phyloP scores from a whole-genome alignment of 768 basidiomycete species.

The Boletus sensibilis region DNA sequence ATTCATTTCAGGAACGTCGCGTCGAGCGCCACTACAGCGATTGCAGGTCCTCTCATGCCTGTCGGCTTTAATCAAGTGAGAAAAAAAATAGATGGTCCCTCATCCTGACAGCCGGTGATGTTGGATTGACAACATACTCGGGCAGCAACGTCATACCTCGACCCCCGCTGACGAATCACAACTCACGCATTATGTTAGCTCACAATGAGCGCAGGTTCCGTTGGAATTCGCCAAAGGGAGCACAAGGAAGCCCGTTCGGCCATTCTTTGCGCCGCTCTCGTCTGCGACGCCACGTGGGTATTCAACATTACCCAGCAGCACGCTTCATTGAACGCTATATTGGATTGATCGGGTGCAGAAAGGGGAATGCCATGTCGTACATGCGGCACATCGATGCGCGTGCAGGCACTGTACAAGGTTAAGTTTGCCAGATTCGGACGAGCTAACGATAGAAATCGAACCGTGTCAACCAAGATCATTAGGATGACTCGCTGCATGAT shows the following conservation, averaged over 20 bases:
- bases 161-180: neutral
- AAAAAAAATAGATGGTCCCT: neutral
- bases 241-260: neutral
- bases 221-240: neutral
- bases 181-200: neutral
- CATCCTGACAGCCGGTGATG: neutral
- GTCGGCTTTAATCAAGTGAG: neutral
- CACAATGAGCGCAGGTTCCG: neutral
- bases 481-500: constrained; percentile 1
- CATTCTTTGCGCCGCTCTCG: neutral
- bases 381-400: neutral
- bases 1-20: neutral
- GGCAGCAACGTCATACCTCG: neutral
- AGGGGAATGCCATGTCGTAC: neutral
- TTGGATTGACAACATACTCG: neutral
- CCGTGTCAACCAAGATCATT: constrained; percentile 1
- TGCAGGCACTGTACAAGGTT: constrained; percentile 19
- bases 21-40: neutral
- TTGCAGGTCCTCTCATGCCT: neutral
- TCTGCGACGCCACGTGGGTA: neutral
- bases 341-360: neutral
- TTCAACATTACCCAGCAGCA: neutral
- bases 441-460: constrained; percentile 11
- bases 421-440: constrained; percentile 17
- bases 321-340: neutral